These are phyloP conservation scores for Elsinoe batatas DNA, from an alignment of 2,329 filamentous ascomycete genomes.

Conservation along the genomic window DNA sequence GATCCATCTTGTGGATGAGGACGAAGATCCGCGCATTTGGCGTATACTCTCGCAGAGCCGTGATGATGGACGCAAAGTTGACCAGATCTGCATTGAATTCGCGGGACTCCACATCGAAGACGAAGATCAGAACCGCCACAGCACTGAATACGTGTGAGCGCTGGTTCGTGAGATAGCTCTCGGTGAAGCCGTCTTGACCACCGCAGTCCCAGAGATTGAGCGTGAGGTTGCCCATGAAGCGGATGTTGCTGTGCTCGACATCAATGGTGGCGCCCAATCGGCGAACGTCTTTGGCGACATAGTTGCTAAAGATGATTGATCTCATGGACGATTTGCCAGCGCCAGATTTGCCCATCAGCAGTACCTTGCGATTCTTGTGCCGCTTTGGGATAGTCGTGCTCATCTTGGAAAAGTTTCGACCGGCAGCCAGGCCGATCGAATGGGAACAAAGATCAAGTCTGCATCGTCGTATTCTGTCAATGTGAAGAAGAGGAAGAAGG, in stretches of 20 bases:
- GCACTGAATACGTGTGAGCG: constrained; percentile 93
- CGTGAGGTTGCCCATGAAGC: constrained; percentile 95
- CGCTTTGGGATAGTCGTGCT: constrained; percentile 31
- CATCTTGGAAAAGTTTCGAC: constrained; percentile 16
- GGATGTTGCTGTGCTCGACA: constrained; percentile 95
- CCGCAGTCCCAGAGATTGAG: constrained; percentile 98
- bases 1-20: constrained; percentile 97
- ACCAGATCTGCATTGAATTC: constrained; percentile 89
- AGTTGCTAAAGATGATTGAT: constrained; percentile 98
- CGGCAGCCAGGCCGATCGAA: constrained; percentile 4
- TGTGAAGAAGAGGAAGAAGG: neutral
- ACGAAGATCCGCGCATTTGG: constrained; percentile 77
- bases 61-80: constrained; percentile 84
- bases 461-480: neutral
- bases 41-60: constrained; percentile 78
- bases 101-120: constrained; percentile 95
- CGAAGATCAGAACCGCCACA: constrained; percentile 95
- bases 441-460: neutral
- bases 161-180: constrained; percentile 94
- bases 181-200: constrained; percentile 97
- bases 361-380: constrained; percentile 45
- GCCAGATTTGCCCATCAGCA: constrained; percentile 76
- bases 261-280: constrained; percentile 93
- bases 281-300: constrained; percentile 90
- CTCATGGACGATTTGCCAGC: constrained; percentile 98